Base-by-base conservation (phyloP, 495 filamentous ascomycete genomes). In the Penicillium roqueforti region DNA sequence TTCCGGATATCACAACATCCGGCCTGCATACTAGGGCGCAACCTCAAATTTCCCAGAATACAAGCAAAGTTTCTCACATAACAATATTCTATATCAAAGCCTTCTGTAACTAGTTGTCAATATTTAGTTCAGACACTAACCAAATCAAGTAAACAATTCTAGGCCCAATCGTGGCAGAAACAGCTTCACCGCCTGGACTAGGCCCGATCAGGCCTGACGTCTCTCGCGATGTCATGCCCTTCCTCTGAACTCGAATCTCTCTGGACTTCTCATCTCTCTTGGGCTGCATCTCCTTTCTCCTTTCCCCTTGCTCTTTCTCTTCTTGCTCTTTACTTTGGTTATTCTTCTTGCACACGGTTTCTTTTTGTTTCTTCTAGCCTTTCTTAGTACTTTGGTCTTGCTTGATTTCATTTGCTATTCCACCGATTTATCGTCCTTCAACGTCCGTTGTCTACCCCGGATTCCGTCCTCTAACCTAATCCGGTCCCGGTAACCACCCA, bases 161-260 rank as follows among this genome's bases (percentile, higher is more conserved):
- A 45, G 51, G 13, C 51, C 43, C 42, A n/a, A 42, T 20, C n/a
- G 4, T 43, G 61, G 61, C 61, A 67, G 54, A 67, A 67, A 29
- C 8, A 14, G 1, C 28, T 32, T 53, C 54, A 60, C 64, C 63
- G 60, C 61, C 56, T 47, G 38, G 18, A 45, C 66, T 69, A 69
- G 47, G 47, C 66, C 66, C 42, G 58, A 58, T 62, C 39, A 40
- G 66, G 66, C 53, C 54, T 67, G 63, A 67, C 61, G 58, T 66
- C 58, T 66, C 52, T 55, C 55, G 53, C 61, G 60, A 65, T 67
- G 64, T 67, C 63, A 69, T 69, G 61, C 51, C 51, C 54, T 54
- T 57, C 54, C 48, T 36, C 51, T 34, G 53, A 39, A 29, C 19
- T 25, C 23, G 47, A 50, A 29, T 50, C 56, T 56, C 40, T 60